Evolutionary conservation across 116 monocot species (phyloP), one percentile per base, ranked within the genome.

Genomic region (Cymodocea nodosa): DNA sequence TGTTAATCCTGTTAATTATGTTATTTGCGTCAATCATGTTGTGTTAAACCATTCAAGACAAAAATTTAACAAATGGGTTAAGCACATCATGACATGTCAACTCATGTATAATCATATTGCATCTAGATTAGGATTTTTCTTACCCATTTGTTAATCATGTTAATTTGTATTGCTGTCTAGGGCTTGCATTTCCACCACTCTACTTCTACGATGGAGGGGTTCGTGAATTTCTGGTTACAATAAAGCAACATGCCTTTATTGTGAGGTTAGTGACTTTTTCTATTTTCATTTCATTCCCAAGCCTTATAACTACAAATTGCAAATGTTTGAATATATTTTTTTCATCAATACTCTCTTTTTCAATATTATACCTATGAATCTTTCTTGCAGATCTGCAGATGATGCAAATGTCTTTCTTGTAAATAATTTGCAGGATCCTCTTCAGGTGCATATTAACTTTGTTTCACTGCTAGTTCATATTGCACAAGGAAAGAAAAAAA

Each of bases 341-440:
- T 50, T 16, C 39, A 36, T 35, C 17, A 35, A 16, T 61, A 35
- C 18, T 18, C 35, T 12, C 3, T 52, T 53, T 24, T 35, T 11
- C 8, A 11, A 7, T 35, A 30, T 53, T 6, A 16, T 53, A 18
- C 35, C 24, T 34, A n/a, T 57, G 15, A 14, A 39, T 12, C 52
- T 15, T 71, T 15, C 76, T 73, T 67, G 7, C 73, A 98, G 98
- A 78, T 98, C 98, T 64, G 74, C 84, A 51, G 84, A 92, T 70
- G 92, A 98, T 86, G 76, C 98, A 66, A 98, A 98, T 81, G 92
- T 98, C 24, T 98, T 92, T 73, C 85, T 98, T 64, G 80, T 92
- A 67, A 98, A 98, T 77, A 71, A 98, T 79, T 84, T 89, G 71
- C 82, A 92, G 67, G 98, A 92, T 67, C 92, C 86, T 63, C 79